Evolutionary conservation across 352 stramenopile species (phyloP), one percentile per base, ranked within the genome.

Genomic region (Globisporangium cystogenes): DNA sequence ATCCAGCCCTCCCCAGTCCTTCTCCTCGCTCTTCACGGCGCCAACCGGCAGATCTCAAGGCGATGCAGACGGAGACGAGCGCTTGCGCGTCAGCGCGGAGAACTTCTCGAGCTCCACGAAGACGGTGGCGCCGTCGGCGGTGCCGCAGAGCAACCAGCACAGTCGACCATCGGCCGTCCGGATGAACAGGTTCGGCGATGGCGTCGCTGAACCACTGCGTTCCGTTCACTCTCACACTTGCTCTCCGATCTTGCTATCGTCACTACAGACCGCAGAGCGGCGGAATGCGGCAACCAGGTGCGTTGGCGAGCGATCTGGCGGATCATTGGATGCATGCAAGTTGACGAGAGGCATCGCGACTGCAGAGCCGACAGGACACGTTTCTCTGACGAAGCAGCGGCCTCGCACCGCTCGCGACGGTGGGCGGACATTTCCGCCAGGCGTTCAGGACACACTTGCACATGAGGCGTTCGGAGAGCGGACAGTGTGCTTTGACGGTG

Each of bases 331-430:
- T 23, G 39, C 16, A 4, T 7, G n/a, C n/a, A 41, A 18, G 31
- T 44, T 45, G 50, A 4, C 1, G 24, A n/a, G 21, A 31, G 36
- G 21, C 7, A 33, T 40, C n/a, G 18, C 12, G 7, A 16, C 29
- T 5, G 5, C 23, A 63, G 51, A 63, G 15, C 23, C 29, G 14
- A n/a, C 27, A 2, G 20, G 57, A 15, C 44, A 37, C 4, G 46
- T 24, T 50, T 33, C 31, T 5, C 33, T 54, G 21, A 16, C 39
- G 16, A 86, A 82, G 55, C 64, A 72, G 14, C 63, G 77, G 16
- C 74, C 77, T 7, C 68, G 70, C 36, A 86, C 77, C 8, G 74
- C 77, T 37, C 60, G 72, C 5, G 77, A 87, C 14, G 45, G 72
- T 6, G 48, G 53, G 16, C 60, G 69, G 48, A 54, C 39, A 50